Evolutionary conservation across 192 early-diverging fungal genomes (phyloP).

Genomic region (Dissophora globulifera): DNA sequence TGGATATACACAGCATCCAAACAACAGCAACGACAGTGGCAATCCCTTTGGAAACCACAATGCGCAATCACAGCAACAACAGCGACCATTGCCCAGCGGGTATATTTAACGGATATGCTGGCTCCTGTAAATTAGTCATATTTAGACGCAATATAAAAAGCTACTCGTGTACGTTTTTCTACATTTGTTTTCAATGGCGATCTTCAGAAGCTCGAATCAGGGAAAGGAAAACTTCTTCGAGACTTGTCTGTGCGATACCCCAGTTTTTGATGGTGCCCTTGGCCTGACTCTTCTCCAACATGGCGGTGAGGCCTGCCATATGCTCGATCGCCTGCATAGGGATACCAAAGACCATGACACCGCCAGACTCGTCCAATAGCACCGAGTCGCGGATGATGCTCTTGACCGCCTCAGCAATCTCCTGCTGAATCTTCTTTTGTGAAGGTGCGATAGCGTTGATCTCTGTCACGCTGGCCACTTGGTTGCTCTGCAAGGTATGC

Average conservation of each 20-base stretch:
- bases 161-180: background rate
- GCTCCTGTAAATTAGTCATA: no score
- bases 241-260: constrained; percentile 73
- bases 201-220: constrained; percentile 24
- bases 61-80: background rate
- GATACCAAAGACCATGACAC: constrained; percentile 72
- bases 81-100: constrained; percentile 4
- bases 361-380: constrained; percentile 75
- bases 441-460: constrained; percentile 5
- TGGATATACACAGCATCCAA: constrained; percentile 5
- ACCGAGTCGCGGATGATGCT: constrained; percentile 58
- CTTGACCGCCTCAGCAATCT: constrained; percentile 18
- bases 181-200: constrained; percentile 23
- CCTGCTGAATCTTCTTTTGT: constrained; percentile 58
- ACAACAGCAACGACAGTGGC: background rate
- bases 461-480: no score
- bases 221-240: constrained; percentile 77
- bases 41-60: constrained; percentile 37
- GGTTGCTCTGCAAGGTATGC: no score
- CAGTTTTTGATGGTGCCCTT: constrained; percentile 63
- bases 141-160: background rate
- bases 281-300: constrained; percentile 56
- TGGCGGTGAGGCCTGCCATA: constrained; percentile 67
- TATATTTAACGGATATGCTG: no score
- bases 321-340: constrained; percentile 52